Base-by-base conservation (phyloP, 352 stramenopile species). In the Pythium graminicola region DNA sequence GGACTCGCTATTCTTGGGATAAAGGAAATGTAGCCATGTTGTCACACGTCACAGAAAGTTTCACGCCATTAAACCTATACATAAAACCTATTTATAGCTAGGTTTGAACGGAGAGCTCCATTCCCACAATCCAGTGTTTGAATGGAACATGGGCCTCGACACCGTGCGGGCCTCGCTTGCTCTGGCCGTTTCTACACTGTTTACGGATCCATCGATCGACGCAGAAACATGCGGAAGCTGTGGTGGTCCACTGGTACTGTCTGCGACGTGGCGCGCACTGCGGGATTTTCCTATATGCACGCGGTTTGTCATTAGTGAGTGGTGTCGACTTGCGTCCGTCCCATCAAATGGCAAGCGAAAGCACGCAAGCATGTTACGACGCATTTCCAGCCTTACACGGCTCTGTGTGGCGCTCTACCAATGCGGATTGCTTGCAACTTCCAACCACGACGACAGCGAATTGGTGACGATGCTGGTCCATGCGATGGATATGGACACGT, bases 151-250 rank as follows among this genome's bases (percentile, higher is more conserved):
- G 26, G 27, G 33, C 3, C 33, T 81, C 66, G 60, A 77, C 43
- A 50, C 36, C 4, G 72, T 60, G 11, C 45, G 62, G 19, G 60
- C 48, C 4, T 60, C 72, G 40, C 61, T 77, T 14, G 58, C 60
- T 16, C 19, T 58, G 32, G 72, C 60, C 50, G 62, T 87, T 17
- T 61, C 60, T 35, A 51, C 62, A 52, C 72, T 87, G 31, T 83
- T 83, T 49, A 56, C 57, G 24, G 35, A 19, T 20, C 40, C 29
- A n/a, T 16, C 33, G 20, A 27, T 36, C 31, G 31, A 54, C 27
- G 27, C 9, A 8, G 9, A 11, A 43, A 43, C 36, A 48, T 28
- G 41, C 20, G 11, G 20, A n/a, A 32, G 20, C 14, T 48, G 35
- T 32, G 55, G 43, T 23, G 28, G 45, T 32, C 44, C 14, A 31